Percentiles rank a stretch among this genome's conserved stretches.
These are phyloP conservation scores for Arctium lappa DNA, from an alignment of 129 eudicot species.

Conservation along the genomic window DNA sequence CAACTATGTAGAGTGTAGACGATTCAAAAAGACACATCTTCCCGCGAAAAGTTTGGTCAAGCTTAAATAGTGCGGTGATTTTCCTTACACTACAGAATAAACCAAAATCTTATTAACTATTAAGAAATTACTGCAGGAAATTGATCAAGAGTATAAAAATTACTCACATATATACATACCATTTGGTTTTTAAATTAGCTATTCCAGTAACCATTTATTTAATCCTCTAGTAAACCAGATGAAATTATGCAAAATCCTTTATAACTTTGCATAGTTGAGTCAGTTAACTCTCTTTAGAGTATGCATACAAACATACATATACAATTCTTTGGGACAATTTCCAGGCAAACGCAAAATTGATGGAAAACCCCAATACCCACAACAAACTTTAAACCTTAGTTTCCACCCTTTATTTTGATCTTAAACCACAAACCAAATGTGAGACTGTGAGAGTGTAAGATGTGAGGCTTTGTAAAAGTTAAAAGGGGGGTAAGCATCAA, in stretches of 20 bases:
- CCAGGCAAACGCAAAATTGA: not conserved
- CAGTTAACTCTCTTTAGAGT: not conserved
- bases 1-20: not conserved
- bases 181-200: not conserved
- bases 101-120: not conserved
- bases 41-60: not conserved
- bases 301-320: not conserved
- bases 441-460: not conserved
- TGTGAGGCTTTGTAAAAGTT: not conserved
- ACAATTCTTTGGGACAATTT: not conserved
- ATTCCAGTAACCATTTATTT: not conserved
- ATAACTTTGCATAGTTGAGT: not conserved
- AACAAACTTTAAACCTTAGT: not conserved
- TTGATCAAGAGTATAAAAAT: not conserved
- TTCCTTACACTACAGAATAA: not conserved
- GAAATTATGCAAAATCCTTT: not conserved
- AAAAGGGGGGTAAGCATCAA: not conserved
- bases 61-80: not conserved
- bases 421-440: not conserved
- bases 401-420: not conserved
- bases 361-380: not conserved
- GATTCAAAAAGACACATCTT: not conserved
- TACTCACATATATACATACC: not conserved
- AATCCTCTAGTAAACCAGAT: not conserved
- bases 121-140: not conserved